Percentiles rank a stretch among this genome's conserved stretches.
Evolutionary conservation across 192 early-diverging fungal genomes (phyloP).

Genomic region (Coemansia asiatica): DNA sequence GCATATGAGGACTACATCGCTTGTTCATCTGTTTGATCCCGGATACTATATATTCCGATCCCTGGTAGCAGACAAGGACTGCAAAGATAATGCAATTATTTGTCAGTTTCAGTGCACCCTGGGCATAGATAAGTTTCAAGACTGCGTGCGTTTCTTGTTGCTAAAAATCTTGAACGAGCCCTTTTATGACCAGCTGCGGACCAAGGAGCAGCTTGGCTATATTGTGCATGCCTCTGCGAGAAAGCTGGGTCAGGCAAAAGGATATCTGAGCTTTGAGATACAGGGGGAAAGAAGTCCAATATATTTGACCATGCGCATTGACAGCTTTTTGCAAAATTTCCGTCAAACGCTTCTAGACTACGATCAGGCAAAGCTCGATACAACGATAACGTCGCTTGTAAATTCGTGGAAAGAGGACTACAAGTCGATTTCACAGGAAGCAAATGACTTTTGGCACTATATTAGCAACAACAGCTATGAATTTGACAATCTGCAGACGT

Average conservation of each 20-base stretch:
- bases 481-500: conserved; percentile 59
- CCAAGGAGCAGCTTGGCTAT: conserved; percentile 82
- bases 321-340: conserved; percentile 69
- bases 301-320: conserved; percentile 75
- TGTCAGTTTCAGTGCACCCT: conserved; percentile 76
- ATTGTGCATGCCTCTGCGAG: conserved; percentile 55
- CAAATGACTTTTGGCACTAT: conserved; percentile 59
- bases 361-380: conserved; percentile 59
- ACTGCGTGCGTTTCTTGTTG: conserved; percentile 62
- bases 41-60: conserved; percentile 22
- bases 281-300: conserved; percentile 79
- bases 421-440: conserved; percentile 71
- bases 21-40: conserved; percentile 19
- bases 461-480: conserved; percentile 68
- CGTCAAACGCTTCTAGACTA: conserved; percentile 46
- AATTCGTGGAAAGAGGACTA: conserved; percentile 61
- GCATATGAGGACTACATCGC: not conserved
- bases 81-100: conserved; percentile 79
- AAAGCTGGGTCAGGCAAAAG: not conserved
- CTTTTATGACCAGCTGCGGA: conserved; percentile 85
- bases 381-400: conserved; percentile 61
- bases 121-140: conserved; percentile 56
- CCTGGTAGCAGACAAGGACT: conserved; percentile 59
- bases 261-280: conserved; percentile 63
- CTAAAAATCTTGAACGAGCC: conserved; percentile 74